Conservation (phyloP, 2,329 filamentous ascomycete genomes). For the Sarocladium oryzae region DNA sequence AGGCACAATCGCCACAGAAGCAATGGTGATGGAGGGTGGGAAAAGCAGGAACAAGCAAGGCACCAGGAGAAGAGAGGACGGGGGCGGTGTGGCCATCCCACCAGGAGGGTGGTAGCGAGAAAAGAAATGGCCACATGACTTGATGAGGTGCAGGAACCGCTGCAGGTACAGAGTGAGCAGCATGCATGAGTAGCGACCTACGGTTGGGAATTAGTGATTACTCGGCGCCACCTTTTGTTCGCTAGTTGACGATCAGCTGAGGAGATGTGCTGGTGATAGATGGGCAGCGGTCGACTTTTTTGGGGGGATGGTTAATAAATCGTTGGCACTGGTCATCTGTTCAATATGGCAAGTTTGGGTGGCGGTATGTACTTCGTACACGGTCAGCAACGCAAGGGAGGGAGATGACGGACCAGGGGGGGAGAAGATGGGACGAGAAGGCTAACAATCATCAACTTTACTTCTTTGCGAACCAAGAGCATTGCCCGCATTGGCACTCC, state of each 20-base stretch:
- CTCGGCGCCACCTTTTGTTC: not conserved
- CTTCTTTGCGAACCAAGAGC: too few relatives aligned
- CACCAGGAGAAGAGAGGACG: not conserved
- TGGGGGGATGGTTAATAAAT: not conserved
- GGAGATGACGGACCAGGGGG: not conserved
- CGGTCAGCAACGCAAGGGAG: constrained; percentile 3
- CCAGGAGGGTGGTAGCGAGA: not conserved
- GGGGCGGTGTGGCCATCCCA: not conserved
- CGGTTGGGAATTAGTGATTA: not conserved
- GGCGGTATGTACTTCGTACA: too few relatives aligned
- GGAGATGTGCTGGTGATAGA: too few relatives aligned
- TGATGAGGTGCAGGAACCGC: constrained; percentile 7
- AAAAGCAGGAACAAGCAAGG: not conserved
- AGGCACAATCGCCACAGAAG: not conserved
- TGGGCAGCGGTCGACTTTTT: too few relatives aligned
- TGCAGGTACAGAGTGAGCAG: constrained; percentile 3
- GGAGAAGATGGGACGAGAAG: not conserved
- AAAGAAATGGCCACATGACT: constrained; percentile 5
- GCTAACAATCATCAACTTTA: not conserved
- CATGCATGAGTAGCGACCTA: too few relatives aligned
- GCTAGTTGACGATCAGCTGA: constrained; percentile 5
- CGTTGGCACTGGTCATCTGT: too few relatives aligned
- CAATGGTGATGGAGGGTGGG: not conserved
- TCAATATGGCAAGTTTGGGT: too few relatives aligned
- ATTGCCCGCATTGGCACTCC: too few relatives aligned